These are phyloP conservation scores for Irineochytrium annulatum DNA, from an alignment of 192 early-diverging fungal genomes.

Conservation along the genomic window DNA sequence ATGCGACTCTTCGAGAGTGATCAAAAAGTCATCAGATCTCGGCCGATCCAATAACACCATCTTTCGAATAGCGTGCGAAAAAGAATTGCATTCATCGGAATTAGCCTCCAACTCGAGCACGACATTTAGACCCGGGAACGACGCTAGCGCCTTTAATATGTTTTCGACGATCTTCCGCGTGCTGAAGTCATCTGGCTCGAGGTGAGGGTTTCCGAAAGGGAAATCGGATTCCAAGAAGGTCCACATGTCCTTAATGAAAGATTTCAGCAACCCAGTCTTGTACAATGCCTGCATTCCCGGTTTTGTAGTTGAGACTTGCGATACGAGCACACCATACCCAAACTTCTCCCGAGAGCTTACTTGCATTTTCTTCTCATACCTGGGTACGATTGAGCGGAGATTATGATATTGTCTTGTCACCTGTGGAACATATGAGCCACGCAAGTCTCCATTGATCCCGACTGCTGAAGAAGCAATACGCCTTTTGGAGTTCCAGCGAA, in stretches of 20 bases:
- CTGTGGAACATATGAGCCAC: slow-evolving; percentile 45
- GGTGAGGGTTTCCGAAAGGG: slow-evolving; percentile 16
- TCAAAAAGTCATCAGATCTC: slow-evolving; percentile 1
- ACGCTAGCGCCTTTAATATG: slow-evolving; percentile 37
- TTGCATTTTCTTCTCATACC: slow-evolving; percentile 51
- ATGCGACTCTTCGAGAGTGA: slow-evolving; percentile 36
- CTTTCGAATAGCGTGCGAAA: slow-evolving; percentile 11
- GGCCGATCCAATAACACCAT: slow-evolving; percentile 19
- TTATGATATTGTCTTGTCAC: slow-evolving; percentile 5
- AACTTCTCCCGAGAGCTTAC: slow-evolving; percentile 53
- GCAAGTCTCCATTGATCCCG: slow-evolving; percentile 41
- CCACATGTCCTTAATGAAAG: slow-evolving; percentile 40
- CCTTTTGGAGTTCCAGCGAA: slow-evolving; percentile 49
- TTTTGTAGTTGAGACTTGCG: slow-evolving; percentile 42
- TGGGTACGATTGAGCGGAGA: neutral
- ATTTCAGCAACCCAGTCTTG: slow-evolving; percentile 28
- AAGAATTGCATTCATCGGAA: neutral
- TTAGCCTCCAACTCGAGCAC: slow-evolving; percentile 27
- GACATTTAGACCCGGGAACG: slow-evolving; percentile 37
- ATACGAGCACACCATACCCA: slow-evolving; percentile 51
- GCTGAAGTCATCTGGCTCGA: slow-evolving; percentile 32
- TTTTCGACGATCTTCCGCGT: slow-evolving; percentile 36
- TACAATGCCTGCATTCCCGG: slow-evolving; percentile 43
- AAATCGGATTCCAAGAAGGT: slow-evolving; percentile 30
- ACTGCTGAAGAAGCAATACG: slow-evolving; percentile 36